Percentiles rank a stretch among this genome's conserved stretches.
Conservation (phyloP, 768 basidiomycete genomes). For the Kwoniella sp. region DNA sequence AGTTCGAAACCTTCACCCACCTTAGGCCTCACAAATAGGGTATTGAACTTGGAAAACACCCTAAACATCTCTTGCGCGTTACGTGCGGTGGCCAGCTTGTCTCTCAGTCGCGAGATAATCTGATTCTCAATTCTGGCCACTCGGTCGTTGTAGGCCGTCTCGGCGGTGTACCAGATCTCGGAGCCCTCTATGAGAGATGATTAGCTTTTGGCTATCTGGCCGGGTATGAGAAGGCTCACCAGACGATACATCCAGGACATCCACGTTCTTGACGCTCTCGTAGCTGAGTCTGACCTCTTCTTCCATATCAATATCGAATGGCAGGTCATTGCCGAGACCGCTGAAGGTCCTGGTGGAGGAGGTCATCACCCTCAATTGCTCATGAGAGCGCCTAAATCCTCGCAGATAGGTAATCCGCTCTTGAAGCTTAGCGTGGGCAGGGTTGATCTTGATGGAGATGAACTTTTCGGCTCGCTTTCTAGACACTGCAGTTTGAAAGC, state of each 20-base stretch:
- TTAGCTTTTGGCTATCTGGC: not conserved
- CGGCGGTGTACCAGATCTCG: conserved; percentile 95
- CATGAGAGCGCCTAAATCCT: conserved; percentile 95
- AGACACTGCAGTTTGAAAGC: conserved; percentile 61
- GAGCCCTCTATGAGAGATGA: conserved; percentile 71
- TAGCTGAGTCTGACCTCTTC: conserved; percentile 95
- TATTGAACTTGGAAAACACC: conserved; percentile 98
- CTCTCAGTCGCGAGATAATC: conserved; percentile 89
- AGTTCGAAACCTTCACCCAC: conserved; percentile 57
- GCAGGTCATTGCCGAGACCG: conserved; percentile 66
- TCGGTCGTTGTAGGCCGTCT: conserved; percentile 96
- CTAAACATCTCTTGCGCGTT: conserved; percentile 99
- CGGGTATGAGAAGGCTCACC: conserved; percentile 61
- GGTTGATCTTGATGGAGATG: conserved; percentile 91
- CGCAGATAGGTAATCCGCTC: conserved; percentile 82
- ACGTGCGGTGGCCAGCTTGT: conserved; percentile 87
- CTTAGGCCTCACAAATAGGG: conserved; percentile 92
- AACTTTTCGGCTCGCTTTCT: conserved; percentile 86
- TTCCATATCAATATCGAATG: conserved; percentile 88
- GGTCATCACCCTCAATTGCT: conserved; percentile 96
- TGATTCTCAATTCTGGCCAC: conserved; percentile 98
- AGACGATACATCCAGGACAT: conserved; percentile 89
- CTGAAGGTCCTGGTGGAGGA: conserved; percentile 85
- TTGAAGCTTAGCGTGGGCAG: conserved; percentile 87
- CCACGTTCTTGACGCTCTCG: conserved; percentile 94